Conservation (phyloP, 75 land plant species). For the Selaginella tamariscina region DNA sequence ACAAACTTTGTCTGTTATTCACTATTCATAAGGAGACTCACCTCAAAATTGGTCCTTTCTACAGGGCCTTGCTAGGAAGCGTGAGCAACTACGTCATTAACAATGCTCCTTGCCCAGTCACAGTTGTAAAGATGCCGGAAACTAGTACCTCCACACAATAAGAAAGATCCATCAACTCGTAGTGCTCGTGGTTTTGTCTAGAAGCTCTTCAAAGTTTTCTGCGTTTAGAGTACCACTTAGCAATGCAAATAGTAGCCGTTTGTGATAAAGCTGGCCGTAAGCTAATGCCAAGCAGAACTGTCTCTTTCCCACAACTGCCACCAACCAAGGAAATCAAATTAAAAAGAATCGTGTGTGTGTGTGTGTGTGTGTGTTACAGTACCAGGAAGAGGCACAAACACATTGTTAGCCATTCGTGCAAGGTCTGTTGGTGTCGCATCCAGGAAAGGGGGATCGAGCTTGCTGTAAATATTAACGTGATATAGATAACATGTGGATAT, state of each 20-base stretch:
- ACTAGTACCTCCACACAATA: background rate
- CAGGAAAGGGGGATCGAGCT: background rate
- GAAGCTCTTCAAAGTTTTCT: background rate
- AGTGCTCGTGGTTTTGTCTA: background rate
- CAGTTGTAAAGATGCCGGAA: conserved; percentile 36
- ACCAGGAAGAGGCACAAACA: background rate
- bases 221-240: background rate
- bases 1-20: background rate
- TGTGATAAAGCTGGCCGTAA: background rate
- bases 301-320: background rate
- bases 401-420: background rate
- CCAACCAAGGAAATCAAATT: background rate
- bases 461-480: background rate
- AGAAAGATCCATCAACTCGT: background rate
- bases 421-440: background rate
- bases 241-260: background rate
- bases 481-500: background rate
- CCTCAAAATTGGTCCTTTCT: background rate
- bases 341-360: too few relatives aligned
- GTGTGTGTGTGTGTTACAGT: too few relatives aligned
- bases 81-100: conserved; percentile 66
- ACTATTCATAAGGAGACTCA: background rate
- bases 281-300: background rate
- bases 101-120: conserved; percentile 57
- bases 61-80: conserved; percentile 61